Evolutionary conservation across 805 yeast species (phyloP).

Genomic region (Lachancea nothofagi): DNA sequence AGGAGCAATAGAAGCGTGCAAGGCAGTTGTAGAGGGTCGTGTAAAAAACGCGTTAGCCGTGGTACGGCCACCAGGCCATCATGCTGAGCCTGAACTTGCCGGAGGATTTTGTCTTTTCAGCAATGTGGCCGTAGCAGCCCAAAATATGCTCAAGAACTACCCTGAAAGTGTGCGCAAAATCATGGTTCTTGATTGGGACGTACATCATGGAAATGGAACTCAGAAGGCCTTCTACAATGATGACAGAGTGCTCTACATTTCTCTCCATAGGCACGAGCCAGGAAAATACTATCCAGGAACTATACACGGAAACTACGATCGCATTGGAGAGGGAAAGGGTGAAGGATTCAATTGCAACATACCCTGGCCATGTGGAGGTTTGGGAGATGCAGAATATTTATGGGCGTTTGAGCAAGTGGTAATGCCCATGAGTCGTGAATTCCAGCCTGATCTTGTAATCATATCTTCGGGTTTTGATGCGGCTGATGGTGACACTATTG

Average conservation of each 20-base stretch:
- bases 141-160: conserved; percentile 68
- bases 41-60: conserved; percentile 92
- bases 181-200: conserved; percentile 93
- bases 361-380: conserved; percentile 90
- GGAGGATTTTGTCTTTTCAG: conserved; percentile 96
- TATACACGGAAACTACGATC: conserved; percentile 71
- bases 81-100: conserved; percentile 95
- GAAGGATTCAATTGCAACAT: conserved; percentile 83
- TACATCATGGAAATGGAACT: conserved; percentile 98
- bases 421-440: conserved; percentile 85
- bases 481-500: conserved; percentile 96
- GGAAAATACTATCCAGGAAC: conserved; percentile 95
- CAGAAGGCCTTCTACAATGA: conserved; percentile 87
- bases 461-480: conserved; percentile 97
- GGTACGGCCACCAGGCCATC: conserved; percentile 99
- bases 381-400: conserved; percentile 92
- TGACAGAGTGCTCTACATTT: conserved; percentile 84
- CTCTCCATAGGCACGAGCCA: conserved; percentile 86
- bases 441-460: conserved; percentile 86
- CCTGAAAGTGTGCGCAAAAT: conserved; percentile 86
- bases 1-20: conserved; percentile 94
- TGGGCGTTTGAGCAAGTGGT: conserved; percentile 83
- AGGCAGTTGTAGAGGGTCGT: conserved; percentile 86
- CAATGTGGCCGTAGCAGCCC: conserved; percentile 96
- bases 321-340: conserved; percentile 81